Conservation (phyloP, 2,329 filamentous ascomycete species). For the Cyanodermella asteris region DNA sequence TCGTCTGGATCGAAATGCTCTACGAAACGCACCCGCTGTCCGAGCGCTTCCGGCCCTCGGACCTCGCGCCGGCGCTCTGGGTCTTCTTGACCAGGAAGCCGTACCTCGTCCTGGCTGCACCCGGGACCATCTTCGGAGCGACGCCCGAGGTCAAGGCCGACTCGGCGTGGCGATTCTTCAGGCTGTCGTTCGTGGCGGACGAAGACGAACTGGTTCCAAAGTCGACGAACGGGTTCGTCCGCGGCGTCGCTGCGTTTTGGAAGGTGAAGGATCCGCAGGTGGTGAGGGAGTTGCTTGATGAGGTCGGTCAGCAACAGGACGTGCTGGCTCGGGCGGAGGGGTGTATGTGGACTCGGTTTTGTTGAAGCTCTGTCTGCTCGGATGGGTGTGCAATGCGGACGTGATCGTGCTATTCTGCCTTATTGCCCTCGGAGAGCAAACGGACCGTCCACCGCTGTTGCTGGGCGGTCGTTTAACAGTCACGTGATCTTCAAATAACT, state of each 20-base stretch:
- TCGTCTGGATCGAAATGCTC: conserved; percentile 58
- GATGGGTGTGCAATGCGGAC: no score
- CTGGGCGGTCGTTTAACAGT: no score
- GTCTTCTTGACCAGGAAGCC: conserved; percentile 47
- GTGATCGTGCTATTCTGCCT: no score
- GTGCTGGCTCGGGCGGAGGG: no score
- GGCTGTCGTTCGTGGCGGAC: conserved; percentile 72
- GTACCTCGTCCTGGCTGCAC: conserved; percentile 45
- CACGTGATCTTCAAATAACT: no score
- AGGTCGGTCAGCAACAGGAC: no score
- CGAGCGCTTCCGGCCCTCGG: conserved; percentile 27
- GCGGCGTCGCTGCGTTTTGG: conserved; percentile 57
- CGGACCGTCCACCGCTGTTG: no score
- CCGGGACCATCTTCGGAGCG: conserved; percentile 54
- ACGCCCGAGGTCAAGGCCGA: conserved; percentile 34
- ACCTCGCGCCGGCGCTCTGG: conserved; percentile 46
- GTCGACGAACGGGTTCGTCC: conserved; percentile 41
- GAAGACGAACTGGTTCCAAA: conserved; percentile 44
- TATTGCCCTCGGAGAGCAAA: no score
- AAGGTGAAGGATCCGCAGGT: conserved; percentile 42
- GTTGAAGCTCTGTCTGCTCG: no score
- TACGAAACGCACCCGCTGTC: conserved; percentile 54
- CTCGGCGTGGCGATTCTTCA: conserved; percentile 48
- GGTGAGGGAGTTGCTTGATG: conserved; percentile 36
- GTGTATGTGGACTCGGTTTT: no score